Base-by-base conservation (phyloP, 129 eudicot genomes). In the Mikania micrantha region DNA sequence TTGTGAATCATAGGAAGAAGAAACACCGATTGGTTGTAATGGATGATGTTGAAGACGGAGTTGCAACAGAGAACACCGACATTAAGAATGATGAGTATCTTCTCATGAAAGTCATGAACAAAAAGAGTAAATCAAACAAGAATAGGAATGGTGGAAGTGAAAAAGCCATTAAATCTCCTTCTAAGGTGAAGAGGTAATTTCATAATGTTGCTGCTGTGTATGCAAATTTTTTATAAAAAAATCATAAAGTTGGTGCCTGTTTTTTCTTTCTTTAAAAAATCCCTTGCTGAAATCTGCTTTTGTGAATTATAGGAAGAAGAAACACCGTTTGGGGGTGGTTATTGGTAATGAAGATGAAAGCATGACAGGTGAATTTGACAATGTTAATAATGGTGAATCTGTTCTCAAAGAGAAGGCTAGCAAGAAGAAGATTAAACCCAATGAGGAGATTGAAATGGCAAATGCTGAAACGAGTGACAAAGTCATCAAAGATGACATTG, bases 231-330 rank as follows among this genome's bases (percentile, higher is more conserved):
- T 27, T 9, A 12, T 4, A 35, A 9, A 1, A 28, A 5, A 5
- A 0, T 7, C 22, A 22, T 22, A 34, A n/a, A n/a, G 36, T 50
- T 28, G 11, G 13, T 72, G 22, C 27, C 61, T 29, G 13, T 29
- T 4, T 16, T 56, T 22, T 32, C 20, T 4, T 16, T 56, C 16
- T 32, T 38, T 27, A 2, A 52, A 44, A 21, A 5, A 24, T n/a
- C 9, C 10, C 24, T 38, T 35, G 22, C 36, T 45, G 24, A 58
- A 22, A 32, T 38, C 17, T 69, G n/a, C 49, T 28, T 40, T 42
- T 67, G 72, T 75, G 22, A 34, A 31, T 72, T 27, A 47, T 41
- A 88, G 91, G 79, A 79, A 70, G 75, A 88, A 85, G 78, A 88
- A 80, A 67, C 85, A 54, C 40, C 64, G 71, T 27, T 34, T 48